Evolutionary conservation across 257 asterid genomes (phyloP).

Genomic region (Rhazya stricta): DNA sequence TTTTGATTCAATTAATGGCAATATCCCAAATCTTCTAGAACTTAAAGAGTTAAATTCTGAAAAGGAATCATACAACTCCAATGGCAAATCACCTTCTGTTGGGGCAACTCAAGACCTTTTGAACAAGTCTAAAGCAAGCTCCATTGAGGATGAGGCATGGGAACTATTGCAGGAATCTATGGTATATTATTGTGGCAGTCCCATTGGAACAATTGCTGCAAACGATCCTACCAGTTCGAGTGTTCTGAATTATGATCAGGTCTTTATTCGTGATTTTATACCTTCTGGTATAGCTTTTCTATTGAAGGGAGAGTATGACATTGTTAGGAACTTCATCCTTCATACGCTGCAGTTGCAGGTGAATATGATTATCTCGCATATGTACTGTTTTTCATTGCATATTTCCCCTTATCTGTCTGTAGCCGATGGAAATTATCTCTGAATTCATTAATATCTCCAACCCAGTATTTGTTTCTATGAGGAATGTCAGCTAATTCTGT

Average conservation of each 20-base stretch:
- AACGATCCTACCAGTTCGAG: constrained; percentile 49
- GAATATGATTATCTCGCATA: not conserved
- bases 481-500: not conserved
- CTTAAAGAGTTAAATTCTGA: constrained; percentile 26
- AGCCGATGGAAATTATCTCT: not conserved
- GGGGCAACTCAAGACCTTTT: constrained; percentile 26
- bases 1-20: constrained; percentile 23
- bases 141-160: constrained; percentile 72
- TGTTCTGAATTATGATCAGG: constrained; percentile 67
- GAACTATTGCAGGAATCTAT: constrained; percentile 48
- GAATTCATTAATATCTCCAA: not conserved
- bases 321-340: constrained; percentile 71
- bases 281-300: constrained; percentile 76
- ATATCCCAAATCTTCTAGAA: constrained; percentile 21
- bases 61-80: constrained; percentile 28
- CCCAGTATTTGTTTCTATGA: not conserved
- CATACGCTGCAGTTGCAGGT: constrained; percentile 84
- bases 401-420: not conserved
- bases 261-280: constrained; percentile 68
- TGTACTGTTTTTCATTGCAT: not conserved
- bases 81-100: constrained; percentile 30
- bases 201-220: constrained; percentile 74
- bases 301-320: constrained; percentile 65
- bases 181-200: constrained; percentile 59
- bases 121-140: constrained; percentile 24